phyloP scores from a whole-genome alignment of 208 protist genomes.

The Tritrichomonas foetus region DNA sequence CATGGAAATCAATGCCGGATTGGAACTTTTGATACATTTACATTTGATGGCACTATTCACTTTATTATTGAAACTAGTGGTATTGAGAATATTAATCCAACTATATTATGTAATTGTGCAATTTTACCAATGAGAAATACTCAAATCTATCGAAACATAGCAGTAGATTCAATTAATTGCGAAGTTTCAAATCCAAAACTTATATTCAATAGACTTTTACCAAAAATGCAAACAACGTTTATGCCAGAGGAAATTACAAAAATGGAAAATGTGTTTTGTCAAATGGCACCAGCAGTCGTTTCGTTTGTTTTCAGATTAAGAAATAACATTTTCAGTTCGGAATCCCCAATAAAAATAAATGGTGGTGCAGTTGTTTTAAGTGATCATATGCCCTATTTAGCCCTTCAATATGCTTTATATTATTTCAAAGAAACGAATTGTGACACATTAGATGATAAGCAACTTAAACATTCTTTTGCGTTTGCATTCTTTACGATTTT shows the following conservation, averaged over 20 bases:
- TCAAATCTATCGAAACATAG: no score
- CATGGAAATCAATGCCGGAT: not conserved
- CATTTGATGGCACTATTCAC: not conserved
- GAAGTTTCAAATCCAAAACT: not conserved
- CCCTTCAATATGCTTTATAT: not conserved
- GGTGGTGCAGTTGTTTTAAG: not conserved
- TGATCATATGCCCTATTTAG: not conserved
- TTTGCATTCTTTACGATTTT: not conserved
- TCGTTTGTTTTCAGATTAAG: not conserved
- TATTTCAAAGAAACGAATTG: not conserved
- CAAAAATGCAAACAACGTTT: not conserved
- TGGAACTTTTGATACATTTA: not conserved
- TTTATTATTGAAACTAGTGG: slow-evolving; percentile 14
- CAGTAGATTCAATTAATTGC: no score
- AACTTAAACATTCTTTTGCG: not conserved
- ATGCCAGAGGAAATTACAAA: not conserved
- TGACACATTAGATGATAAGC: not conserved
- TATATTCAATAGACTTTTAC: not conserved
- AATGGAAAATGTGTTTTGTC: not conserved
- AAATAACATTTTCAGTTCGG: not conserved
- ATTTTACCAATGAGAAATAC: not conserved
- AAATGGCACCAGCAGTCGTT: not conserved
- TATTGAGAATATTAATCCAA: not conserved
- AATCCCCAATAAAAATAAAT: not conserved
- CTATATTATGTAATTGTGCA: not conserved